These are phyloP conservation scores for Aspergillus costaricaensis DNA, from an alignment of 2,329 filamentous ascomycete genomes.

Conservation along the genomic window DNA sequence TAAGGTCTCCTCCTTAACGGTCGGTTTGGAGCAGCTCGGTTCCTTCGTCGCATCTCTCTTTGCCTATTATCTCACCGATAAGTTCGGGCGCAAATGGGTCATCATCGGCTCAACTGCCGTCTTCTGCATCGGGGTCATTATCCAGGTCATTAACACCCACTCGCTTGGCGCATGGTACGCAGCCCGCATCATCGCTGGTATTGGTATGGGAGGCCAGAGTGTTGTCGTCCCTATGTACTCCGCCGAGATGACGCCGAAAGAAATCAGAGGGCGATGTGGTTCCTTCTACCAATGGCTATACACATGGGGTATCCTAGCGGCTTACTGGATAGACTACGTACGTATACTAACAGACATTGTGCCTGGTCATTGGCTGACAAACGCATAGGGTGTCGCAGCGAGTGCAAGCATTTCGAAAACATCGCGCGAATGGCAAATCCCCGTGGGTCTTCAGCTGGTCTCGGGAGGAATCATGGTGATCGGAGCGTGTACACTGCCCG, in stretches of 20 bases:
- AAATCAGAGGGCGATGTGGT: conserved; percentile 44
- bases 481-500: conserved; percentile 52
- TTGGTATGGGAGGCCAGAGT: conserved; percentile 50
- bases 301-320: conserved; percentile 39
- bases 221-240: conserved; percentile 45
- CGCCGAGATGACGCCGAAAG: conserved; percentile 47
- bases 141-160: conserved; percentile 53
- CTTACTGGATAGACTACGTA: conserved; percentile 53
- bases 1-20: conserved; percentile 49
- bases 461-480: conserved; percentile 50
- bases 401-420: conserved; percentile 37
- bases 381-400: background rate
- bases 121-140: conserved; percentile 41
- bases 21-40: conserved; percentile 53
- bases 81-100: conserved; percentile 48
- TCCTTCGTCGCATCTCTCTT: conserved; percentile 54
- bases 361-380: background rate
- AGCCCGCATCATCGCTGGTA: conserved; percentile 49
- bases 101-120: conserved; percentile 48
- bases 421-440: conserved; percentile 55
- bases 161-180: conserved; percentile 50
- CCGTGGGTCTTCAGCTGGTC: conserved; percentile 50
- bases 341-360: background rate
- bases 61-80: conserved; percentile 50
- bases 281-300: conserved; percentile 42